Evolutionary conservation across 192 early-diverging fungal species (phyloP).

Genomic region (Thamnidium elegans): DNA sequence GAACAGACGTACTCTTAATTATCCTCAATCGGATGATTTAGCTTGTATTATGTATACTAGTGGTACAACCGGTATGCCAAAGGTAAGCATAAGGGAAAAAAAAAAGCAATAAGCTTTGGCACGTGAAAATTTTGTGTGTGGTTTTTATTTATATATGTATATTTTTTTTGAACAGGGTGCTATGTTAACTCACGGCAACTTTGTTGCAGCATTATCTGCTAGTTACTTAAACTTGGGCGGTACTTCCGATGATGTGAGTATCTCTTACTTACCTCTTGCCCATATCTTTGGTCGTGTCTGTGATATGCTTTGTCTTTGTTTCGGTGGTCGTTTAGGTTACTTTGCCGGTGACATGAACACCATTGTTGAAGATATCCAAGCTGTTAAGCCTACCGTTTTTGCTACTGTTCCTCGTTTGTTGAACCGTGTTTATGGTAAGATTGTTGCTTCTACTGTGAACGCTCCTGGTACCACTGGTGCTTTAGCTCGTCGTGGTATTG

Average conservation of each 20-base stretch:
- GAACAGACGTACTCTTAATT: slow-evolving; percentile 49
- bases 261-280: slow-evolving; percentile 83
- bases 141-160: not conserved
- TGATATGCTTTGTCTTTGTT: slow-evolving; percentile 45
- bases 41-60: slow-evolving; percentile 79
- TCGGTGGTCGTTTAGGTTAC: slow-evolving; percentile 75
- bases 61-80: slow-evolving; percentile 83
- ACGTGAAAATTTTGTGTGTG: not conserved
- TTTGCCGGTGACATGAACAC: slow-evolving; percentile 68
- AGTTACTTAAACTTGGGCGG: slow-evolving; percentile 12
- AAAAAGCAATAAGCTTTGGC: not conserved
- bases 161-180: slow-evolving; percentile 44
- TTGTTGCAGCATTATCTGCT: slow-evolving; percentile 48
- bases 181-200: slow-evolving; percentile 75
- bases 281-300: slow-evolving; percentile 83
- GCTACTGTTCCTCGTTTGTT: slow-evolving; percentile 83
- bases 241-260: slow-evolving; percentile 20
- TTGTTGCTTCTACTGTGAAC: slow-evolving; percentile 56
- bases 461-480: slow-evolving; percentile 61
- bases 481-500: slow-evolving; percentile 57
- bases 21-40: slow-evolving; percentile 64
- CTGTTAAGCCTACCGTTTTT: slow-evolving; percentile 82
- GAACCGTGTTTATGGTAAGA: slow-evolving; percentile 84
- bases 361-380: slow-evolving; percentile 78
- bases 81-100: slow-evolving; percentile 36